Evolutionary conservation across 129 eudicot genomes (phyloP).

Genomic region (Glebionis coronaria): DNA sequence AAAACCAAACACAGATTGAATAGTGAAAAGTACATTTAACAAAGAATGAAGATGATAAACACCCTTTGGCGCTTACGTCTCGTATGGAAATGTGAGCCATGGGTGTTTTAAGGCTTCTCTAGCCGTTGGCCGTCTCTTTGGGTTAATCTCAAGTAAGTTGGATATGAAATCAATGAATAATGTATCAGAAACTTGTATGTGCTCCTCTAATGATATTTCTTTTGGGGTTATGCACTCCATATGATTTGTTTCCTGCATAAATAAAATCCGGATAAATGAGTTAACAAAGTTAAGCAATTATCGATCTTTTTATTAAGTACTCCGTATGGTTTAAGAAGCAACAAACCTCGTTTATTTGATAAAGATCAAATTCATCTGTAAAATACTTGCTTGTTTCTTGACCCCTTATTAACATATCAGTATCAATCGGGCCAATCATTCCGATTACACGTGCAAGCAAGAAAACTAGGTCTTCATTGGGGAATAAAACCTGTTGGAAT

Average conservation of each 20-base stretch:
- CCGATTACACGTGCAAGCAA: constrained; percentile 87
- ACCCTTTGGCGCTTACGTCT: constrained; percentile 12
- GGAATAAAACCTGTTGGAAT: constrained; percentile 71
- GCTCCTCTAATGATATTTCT: constrained; percentile 63
- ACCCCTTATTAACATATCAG: constrained; percentile 71
- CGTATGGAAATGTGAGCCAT: constrained; percentile 72
- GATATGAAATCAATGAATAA: constrained; percentile 55
- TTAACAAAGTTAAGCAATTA: not conserved
- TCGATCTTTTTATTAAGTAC: not conserved
- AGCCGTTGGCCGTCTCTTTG: constrained; percentile 73
- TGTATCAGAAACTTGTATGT: constrained; percentile 52
- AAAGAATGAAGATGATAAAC: constrained; percentile 1
- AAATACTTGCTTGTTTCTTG: constrained; percentile 86
- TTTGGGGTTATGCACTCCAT: constrained; percentile 66
- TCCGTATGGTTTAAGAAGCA: not conserved
- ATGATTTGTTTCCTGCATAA: constrained; percentile 59
- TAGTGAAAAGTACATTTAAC: not conserved
- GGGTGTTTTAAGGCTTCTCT: constrained; percentile 79
- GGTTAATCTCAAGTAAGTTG: constrained; percentile 75
- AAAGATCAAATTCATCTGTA: constrained; percentile 75
- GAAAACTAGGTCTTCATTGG: constrained; percentile 64
- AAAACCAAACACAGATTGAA: not conserved
- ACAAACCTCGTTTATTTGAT: constrained; percentile 60
- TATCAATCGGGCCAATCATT: constrained; percentile 80
- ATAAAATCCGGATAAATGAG: constrained; percentile 11